Conservation (phyloP, 352 stramenopile genomes). For the Peronospora tabacina region DNA sequence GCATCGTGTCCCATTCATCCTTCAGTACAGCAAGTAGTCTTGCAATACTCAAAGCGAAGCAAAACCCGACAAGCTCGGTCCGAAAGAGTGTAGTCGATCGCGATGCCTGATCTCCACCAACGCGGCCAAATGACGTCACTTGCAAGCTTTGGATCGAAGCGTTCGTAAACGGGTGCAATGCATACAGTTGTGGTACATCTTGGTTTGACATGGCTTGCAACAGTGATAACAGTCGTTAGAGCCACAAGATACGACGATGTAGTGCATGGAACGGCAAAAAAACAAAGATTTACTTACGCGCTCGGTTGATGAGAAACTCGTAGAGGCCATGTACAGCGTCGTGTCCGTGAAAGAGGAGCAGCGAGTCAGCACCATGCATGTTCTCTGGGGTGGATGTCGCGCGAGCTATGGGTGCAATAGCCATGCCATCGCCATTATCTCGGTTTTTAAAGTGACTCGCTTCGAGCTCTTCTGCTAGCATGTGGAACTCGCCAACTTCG, state of each 20-base stretch:
- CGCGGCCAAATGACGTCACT: slow-evolving; percentile 33
- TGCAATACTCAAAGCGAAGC: slow-evolving; percentile 33
- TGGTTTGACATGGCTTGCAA: slow-evolving; percentile 60
- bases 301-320: slow-evolving; percentile 71
- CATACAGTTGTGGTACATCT: slow-evolving; percentile 58
- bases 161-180: slow-evolving; percentile 48
- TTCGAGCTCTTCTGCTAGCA: slow-evolving; percentile 41
- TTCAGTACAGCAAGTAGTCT: slow-evolving; percentile 38
- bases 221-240: slow-evolving; percentile 1
- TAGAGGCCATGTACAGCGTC: slow-evolving; percentile 60
- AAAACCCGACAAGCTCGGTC: slow-evolving; percentile 53
- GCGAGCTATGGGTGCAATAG: slow-evolving; percentile 12
- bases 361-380: slow-evolving; percentile 54
- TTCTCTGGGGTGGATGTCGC: slow-evolving; percentile 14
- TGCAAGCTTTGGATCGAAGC: slow-evolving; percentile 49
- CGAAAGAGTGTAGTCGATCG: slow-evolving; percentile 22
- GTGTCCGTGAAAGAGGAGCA: slow-evolving; percentile 58
- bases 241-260: slow-evolving; percentile 4
- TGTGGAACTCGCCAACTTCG: slow-evolving; percentile 38
- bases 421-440: slow-evolving; percentile 7
- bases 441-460: slow-evolving; percentile 17
- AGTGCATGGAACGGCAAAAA: not conserved
- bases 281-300: slow-evolving; percentile 38
- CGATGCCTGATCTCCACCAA: slow-evolving; percentile 16
- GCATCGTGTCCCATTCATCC: slow-evolving; percentile 17